Percentiles rank a stretch among this genome's conserved stretches.
phyloP scores from a whole-genome alignment of 306 rosid species.

The Sesbania bispinosa region DNA sequence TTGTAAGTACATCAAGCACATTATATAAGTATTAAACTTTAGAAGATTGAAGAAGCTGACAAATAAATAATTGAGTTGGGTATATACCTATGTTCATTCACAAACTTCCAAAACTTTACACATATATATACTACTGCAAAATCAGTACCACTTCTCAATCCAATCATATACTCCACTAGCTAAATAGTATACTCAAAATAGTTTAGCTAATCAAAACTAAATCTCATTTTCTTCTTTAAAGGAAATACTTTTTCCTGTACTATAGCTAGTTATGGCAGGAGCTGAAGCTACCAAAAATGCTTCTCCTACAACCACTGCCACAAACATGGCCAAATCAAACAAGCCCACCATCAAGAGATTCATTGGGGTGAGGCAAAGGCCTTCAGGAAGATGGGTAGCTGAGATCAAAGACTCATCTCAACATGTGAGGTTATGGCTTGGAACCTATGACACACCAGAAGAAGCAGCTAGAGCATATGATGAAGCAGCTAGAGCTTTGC shows the following conservation, averaged over 20 bases:
- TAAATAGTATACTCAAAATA: slow-evolving; percentile 1
- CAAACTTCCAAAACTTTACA: slow-evolving; percentile 27
- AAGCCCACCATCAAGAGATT: slow-evolving; percentile 44
- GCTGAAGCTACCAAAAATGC: slow-evolving; percentile 46
- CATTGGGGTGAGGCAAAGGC: slow-evolving; percentile 87
- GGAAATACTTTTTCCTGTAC: background rate
- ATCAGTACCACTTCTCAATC: slow-evolving; percentile 18
- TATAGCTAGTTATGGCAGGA: slow-evolving; percentile 45
- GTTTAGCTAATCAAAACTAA: slow-evolving; percentile 9
- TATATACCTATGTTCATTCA: slow-evolving; percentile 26
- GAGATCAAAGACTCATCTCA: slow-evolving; percentile 94
- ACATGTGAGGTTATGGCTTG: slow-evolving; percentile 81
- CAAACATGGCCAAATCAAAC: slow-evolving; percentile 24
- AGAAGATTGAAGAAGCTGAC: slow-evolving; percentile 22
- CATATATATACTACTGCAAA: slow-evolving; percentile 37
- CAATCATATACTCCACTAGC: slow-evolving; percentile 10
- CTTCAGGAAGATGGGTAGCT: slow-evolving; percentile 94
- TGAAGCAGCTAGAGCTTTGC: slow-evolving; percentile 74
- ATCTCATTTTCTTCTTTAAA: background rate
- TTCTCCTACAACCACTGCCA: slow-evolving; percentile 1
- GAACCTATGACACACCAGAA: slow-evolving; percentile 88
- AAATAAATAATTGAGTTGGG: slow-evolving; percentile 35
- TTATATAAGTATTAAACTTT: slow-evolving; percentile 18
- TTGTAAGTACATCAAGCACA: slow-evolving; percentile 41
- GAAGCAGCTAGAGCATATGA: slow-evolving; percentile 93